Conservation (phyloP, 352 stramenopile genomes). For the Blastocystis sp. region DNA sequence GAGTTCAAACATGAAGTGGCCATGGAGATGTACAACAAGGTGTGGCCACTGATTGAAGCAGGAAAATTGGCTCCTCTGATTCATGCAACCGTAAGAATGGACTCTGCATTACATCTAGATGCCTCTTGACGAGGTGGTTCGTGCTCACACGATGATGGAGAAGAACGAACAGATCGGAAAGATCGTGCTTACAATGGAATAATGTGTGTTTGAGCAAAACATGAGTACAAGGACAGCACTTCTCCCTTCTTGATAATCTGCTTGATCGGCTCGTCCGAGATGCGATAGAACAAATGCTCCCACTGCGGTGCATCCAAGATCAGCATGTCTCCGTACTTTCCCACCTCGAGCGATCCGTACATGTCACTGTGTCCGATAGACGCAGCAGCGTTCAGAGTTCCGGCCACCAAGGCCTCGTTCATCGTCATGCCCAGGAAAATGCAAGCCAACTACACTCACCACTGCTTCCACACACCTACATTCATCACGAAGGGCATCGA, state of each 20-base stretch:
- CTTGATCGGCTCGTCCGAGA: slow-evolving; percentile 74
- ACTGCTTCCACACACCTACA: not conserved
- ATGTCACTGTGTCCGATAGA: slow-evolving; percentile 73
- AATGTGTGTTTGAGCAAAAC: not conserved
- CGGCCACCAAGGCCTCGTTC: slow-evolving; percentile 75
- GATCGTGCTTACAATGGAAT: slow-evolving; percentile 62
- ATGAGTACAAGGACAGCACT: not conserved
- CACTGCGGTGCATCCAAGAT: slow-evolving; percentile 72
- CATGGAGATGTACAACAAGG: slow-evolving; percentile 45
- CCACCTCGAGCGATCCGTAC: slow-evolving; percentile 74
- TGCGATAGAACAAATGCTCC: slow-evolving; percentile 79
- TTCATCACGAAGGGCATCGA: slow-evolving; percentile 78
- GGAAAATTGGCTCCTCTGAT: slow-evolving; percentile 61
- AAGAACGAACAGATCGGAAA: slow-evolving; percentile 65
- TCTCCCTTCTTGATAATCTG: slow-evolving; percentile 74
- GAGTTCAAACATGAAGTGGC: slow-evolving; percentile 64
- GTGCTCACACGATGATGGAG: slow-evolving; percentile 64
- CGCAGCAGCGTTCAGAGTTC: slow-evolving; percentile 76
- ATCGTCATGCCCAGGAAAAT: slow-evolving; percentile 77
- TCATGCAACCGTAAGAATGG: slow-evolving; percentile 19
- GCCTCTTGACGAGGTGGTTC: slow-evolving; percentile 59
- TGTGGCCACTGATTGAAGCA: slow-evolving; percentile 64
- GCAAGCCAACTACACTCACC: slow-evolving; percentile 72
- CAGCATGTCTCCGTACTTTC: slow-evolving; percentile 73
- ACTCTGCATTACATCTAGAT: slow-evolving; percentile 2